Evolutionary conservation across 768 basidiomycete genomes (phyloP).

Genomic region (Panaeolus papilionaceus): DNA sequence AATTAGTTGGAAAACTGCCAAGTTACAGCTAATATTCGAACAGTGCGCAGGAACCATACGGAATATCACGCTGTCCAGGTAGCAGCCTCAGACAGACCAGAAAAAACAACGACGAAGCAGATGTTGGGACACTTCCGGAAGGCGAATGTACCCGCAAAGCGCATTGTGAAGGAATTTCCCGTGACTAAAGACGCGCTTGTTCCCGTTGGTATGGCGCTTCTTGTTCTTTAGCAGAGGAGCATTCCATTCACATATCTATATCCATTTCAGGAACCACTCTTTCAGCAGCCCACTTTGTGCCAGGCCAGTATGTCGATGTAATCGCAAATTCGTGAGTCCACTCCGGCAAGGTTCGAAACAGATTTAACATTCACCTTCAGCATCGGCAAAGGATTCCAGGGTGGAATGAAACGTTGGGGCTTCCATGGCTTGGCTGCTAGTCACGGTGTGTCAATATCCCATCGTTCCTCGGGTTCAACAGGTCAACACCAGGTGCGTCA

Average conservation of each 20-base stretch:
- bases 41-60: slow-evolving; percentile 66
- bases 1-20: slow-evolving; percentile 85
- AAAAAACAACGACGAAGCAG: slow-evolving; percentile 74
- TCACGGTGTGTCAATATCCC: slow-evolving; percentile 95
- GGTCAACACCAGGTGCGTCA: slow-evolving; percentile 88
- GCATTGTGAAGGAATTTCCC: slow-evolving; percentile 85
- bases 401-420: slow-evolving; percentile 95
- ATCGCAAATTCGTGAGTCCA: slow-evolving; percentile 83
- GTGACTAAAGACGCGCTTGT: slow-evolving; percentile 90
- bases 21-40: slow-evolving; percentile 81
- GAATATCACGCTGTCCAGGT: slow-evolving; percentile 95
- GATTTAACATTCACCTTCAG: slow-evolving; percentile 44
- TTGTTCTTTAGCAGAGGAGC: background rate
- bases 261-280: slow-evolving; percentile 74
- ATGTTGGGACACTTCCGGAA: slow-evolving; percentile 92
- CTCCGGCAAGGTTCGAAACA: slow-evolving; percentile 9
- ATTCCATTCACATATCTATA: background rate
- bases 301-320: slow-evolving; percentile 95
- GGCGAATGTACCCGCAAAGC: slow-evolving; percentile 83
- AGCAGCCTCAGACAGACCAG: slow-evolving; percentile 77
- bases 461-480: slow-evolving; percentile 91
- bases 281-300: slow-evolving; percentile 94
- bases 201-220: slow-evolving; percentile 72
- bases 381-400: slow-evolving; percentile 97
- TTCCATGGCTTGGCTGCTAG: slow-evolving; percentile 91